Evolutionary conservation across 1,284 basidiomycete species (phyloP).

Genomic region (Sporisorium exsertum): DNA sequence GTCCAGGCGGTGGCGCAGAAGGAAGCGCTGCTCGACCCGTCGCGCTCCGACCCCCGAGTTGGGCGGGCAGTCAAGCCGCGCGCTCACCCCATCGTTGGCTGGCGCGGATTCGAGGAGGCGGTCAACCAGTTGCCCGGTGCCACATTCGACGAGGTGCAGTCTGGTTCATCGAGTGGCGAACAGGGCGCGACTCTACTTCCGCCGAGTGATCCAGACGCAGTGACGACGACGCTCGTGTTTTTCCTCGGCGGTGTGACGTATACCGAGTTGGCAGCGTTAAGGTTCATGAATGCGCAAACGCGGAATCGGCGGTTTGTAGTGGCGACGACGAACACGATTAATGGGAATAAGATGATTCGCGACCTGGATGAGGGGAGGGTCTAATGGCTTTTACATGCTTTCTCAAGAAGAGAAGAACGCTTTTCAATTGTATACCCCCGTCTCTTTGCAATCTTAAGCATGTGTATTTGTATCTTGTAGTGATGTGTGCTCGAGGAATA

Average conservation of each 20-base stretch:
- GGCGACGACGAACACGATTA: slow-evolving; percentile 62
- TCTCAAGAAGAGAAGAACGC: too few species aligned
- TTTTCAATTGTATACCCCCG: slow-evolving; percentile 4
- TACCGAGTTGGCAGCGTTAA: slow-evolving; percentile 92
- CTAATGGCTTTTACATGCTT: neutral
- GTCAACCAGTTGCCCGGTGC: slow-evolving; percentile 83
- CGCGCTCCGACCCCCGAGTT: slow-evolving; percentile 10
- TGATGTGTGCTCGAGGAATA: neutral
- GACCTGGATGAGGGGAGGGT: slow-evolving; percentile 16
- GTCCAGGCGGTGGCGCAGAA: slow-evolving; percentile 93
- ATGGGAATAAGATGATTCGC: slow-evolving; percentile 49
- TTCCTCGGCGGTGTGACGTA: slow-evolving; percentile 99
- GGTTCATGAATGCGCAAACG: slow-evolving; percentile 80
- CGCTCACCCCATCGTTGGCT: slow-evolving; percentile 90
- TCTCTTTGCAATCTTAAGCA: neutral
- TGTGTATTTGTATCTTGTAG: slow-evolving; percentile 16
- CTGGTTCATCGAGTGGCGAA: neutral
- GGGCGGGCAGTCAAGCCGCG: slow-evolving; percentile 9
- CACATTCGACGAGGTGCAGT: slow-evolving; percentile 82
- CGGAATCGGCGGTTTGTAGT: slow-evolving; percentile 58
- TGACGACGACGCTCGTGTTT: slow-evolving; percentile 89
- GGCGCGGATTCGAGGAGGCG: slow-evolving; percentile 95
- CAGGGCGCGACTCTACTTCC: neutral
- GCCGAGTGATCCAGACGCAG: slow-evolving; percentile 60
- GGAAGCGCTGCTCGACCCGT: slow-evolving; percentile 77